A percentile compares a stretch with the other conserved stretches of the same genome.
phyloP scores from a whole-genome alignment of 345 rosid genomes.

The Erysimum cheiranthoides region DNA sequence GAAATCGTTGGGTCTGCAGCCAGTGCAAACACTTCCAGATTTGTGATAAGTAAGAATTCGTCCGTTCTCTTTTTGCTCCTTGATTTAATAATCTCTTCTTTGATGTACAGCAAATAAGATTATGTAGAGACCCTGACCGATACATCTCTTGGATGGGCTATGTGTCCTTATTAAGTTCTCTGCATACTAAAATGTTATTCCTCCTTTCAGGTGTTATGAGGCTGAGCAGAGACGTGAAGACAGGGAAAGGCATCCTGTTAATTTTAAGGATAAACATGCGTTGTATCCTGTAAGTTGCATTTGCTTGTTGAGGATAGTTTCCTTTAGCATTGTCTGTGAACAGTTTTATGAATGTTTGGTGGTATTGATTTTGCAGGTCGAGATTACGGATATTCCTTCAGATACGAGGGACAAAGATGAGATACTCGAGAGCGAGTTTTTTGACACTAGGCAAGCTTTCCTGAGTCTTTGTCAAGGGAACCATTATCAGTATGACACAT shows the following conservation, averaged over 20 bases:
- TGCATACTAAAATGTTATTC: slow-evolving; percentile 27
- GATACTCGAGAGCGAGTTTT: slow-evolving; percentile 98
- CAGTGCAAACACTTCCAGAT: slow-evolving; percentile 96
- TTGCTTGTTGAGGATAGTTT: slow-evolving; percentile 28
- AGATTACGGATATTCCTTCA: slow-evolving; percentile 69
- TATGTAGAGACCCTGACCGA: background rate
- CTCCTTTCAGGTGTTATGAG: slow-evolving; percentile 77
- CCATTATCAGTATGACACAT: slow-evolving; percentile 98
- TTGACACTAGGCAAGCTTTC: slow-evolving; percentile 98
- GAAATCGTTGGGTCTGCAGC: slow-evolving; percentile 89
- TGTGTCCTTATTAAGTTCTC: slow-evolving; percentile 10
- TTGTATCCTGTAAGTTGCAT: slow-evolving; percentile 74
- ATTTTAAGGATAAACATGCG: slow-evolving; percentile 80
- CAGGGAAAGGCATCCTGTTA: slow-evolving; percentile 86
- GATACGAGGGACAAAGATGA: slow-evolving; percentile 98
- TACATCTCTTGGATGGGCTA: background rate
- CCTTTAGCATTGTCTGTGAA: slow-evolving; percentile 22
- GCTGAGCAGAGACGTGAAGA: slow-evolving; percentile 89
- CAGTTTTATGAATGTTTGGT: slow-evolving; percentile 18
- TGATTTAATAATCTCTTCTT: background rate
- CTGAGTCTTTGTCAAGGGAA: slow-evolving; percentile 99
- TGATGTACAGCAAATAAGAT: slow-evolving; percentile 4
- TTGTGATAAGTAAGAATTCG: slow-evolving; percentile 82
- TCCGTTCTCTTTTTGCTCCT: slow-evolving; percentile 29
- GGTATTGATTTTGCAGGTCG: slow-evolving; percentile 59